Evolutionary conservation across 768 basidiomycete species (phyloP).

Genomic region (Suillus brevipes): DNA sequence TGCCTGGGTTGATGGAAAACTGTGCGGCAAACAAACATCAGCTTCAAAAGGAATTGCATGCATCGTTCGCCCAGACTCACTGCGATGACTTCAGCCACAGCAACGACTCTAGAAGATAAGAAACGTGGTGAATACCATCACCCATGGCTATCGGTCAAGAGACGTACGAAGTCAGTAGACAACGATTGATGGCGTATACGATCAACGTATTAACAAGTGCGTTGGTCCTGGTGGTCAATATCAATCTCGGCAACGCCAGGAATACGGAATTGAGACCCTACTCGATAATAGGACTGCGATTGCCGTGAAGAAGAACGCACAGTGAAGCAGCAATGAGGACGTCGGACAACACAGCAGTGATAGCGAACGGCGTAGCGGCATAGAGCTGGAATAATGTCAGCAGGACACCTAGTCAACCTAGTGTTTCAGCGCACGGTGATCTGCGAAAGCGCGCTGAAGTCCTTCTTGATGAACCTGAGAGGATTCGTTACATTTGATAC

Average conservation of each 20-base stretch:
- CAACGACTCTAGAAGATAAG: constrained; percentile 16
- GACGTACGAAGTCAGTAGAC: constrained; percentile 47
- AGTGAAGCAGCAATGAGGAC: constrained; percentile 43
- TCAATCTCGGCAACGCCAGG: not conserved
- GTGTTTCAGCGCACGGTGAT: constrained; percentile 33
- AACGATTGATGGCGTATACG: constrained; percentile 51
- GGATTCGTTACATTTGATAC: not conserved
- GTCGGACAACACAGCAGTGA: constrained; percentile 46
- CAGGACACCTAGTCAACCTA: not conserved
- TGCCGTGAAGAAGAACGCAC: constrained; percentile 43
- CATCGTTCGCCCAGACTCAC: constrained; percentile 10
- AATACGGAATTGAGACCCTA: constrained; percentile 15
- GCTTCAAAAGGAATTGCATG: not conserved
- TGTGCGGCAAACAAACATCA: constrained; percentile 13
- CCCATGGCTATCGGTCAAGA: not conserved
- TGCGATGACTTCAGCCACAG: constrained; percentile 23
- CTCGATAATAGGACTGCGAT: constrained; percentile 38
- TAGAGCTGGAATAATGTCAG: constrained; percentile 28
- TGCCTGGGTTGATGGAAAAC: constrained; percentile 42
- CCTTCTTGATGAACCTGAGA: constrained; percentile 39
- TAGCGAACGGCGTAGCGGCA: constrained; percentile 45
- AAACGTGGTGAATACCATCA: not conserved
- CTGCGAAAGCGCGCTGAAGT: constrained; percentile 37
- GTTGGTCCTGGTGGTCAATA: constrained; percentile 36
- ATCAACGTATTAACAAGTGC: constrained; percentile 43